Base-by-base conservation (phyloP, 2,329 filamentous ascomycete species). In the Chrysoporthe cubensis region DNA sequence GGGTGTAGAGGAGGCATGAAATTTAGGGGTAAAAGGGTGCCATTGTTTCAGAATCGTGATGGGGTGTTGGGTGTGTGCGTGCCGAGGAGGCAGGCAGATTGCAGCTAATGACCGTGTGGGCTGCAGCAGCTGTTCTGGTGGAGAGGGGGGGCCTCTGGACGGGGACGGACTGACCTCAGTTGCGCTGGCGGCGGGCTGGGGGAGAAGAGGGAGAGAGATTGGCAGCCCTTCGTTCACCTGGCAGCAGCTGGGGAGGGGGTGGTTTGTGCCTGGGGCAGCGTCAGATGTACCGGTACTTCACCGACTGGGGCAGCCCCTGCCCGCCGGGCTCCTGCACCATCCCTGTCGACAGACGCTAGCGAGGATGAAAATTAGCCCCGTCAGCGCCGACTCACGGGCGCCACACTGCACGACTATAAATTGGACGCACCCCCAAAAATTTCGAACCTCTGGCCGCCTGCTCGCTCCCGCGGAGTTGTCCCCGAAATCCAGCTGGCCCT, bases 401-500 rank as follows among this genome's bases (percentile, higher is more conserved):
- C 57, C n/a, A 43, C n/a, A 43, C 1, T 43, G 9, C 57, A 26
- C 57, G 57, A 42, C 80, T 83, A 60, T 60, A 60, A 60, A 60
- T 60, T 60, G 57, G 18, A 18, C 40, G 57, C 37, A 83, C 84
- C 85, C 79, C 84, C 85, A 81, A 78, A 60, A 43, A 26, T 44
- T 60, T n/a, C 57, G 7, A 26, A 60, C 37, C 42, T 58, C 40
- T 42, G 57, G 57, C 40, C 44, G 57, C 81, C 79, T 81, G 75
- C 77, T 76, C 78, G 78, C 81, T 82, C 81, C 76, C 78, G 80
- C 76, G 76, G 77, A 76, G 82, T 79, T 81, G 80, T 80, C 82
- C 79, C 82, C 83, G 83, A 85, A 80, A 82, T 79, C 82, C 83
- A 83, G 86, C 82, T 82, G 81, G 82, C 83, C 83, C 76, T 83